Conservation (phyloP, 2,329 filamentous ascomycete species). For the Aspergillus unguis region DNA sequence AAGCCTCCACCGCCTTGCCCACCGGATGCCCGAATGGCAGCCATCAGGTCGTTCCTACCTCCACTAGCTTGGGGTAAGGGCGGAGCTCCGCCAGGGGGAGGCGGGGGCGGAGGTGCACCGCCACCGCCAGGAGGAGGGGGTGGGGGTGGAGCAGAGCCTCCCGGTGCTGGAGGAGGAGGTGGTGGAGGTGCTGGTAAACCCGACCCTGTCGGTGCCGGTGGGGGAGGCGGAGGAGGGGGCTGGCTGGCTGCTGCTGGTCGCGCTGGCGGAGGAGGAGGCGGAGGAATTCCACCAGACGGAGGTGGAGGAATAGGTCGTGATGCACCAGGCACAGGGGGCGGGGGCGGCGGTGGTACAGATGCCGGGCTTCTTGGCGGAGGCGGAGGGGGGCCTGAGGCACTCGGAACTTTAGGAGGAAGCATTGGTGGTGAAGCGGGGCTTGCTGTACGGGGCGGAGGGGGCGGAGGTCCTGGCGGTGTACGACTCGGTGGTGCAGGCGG, state of each 20-base stretch:
- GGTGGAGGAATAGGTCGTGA: slow-evolving; percentile 33
- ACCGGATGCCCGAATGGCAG: slow-evolving; percentile 53
- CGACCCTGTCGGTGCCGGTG: slow-evolving; percentile 16
- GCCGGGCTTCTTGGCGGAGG: slow-evolving; percentile 50
- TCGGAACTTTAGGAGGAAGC: slow-evolving; percentile 44
- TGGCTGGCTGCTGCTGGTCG: slow-evolving; percentile 35
- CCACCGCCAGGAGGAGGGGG: slow-evolving; percentile 28
- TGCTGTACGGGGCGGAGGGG: slow-evolving; percentile 55
- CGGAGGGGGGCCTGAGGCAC: slow-evolving; percentile 49
- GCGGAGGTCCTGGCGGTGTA: slow-evolving; percentile 64
- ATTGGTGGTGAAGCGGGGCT: slow-evolving; percentile 49
- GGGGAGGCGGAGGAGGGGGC: slow-evolving; percentile 26
- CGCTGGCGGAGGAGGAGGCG: slow-evolving; percentile 37
- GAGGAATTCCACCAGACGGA: slow-evolving; percentile 23
- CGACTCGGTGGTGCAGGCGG: slow-evolving; percentile 74
- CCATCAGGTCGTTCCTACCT: slow-evolving; percentile 44
- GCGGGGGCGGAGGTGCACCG: slow-evolving; percentile 37
- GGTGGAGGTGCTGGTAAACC: slow-evolving; percentile 25
- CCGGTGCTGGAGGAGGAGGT: slow-evolving; percentile 32
- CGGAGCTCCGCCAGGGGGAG: slow-evolving; percentile 37
- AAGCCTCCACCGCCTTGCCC: slow-evolving; percentile 42
- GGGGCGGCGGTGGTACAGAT: slow-evolving; percentile 45
- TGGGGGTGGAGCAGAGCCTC: slow-evolving; percentile 37
- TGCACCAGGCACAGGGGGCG: slow-evolving; percentile 29
- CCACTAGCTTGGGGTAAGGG: slow-evolving; percentile 43